These are phyloP conservation scores for Cyberlindnera euphorbiiphila DNA, from an alignment of 805 yeast species.

Conservation along the genomic window DNA sequence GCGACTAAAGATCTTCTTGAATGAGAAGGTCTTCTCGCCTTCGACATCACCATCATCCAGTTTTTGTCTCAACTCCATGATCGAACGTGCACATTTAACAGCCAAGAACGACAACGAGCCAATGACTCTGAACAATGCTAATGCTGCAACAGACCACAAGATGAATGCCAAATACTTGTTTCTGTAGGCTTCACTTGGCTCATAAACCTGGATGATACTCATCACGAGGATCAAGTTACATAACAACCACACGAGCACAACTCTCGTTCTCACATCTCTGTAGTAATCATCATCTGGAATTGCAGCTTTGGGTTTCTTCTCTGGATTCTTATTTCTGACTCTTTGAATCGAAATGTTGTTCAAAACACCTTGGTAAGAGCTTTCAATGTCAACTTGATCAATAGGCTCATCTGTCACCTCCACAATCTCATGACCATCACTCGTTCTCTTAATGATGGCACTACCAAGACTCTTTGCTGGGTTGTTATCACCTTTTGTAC, in stretches of 20 bases:
- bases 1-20: constrained; percentile 18
- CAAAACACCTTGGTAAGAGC: constrained; percentile 72
- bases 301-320: constrained; percentile 34
- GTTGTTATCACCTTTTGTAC: constrained; percentile 91
- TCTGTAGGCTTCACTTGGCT: constrained; percentile 56
- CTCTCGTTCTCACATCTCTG: constrained; percentile 90
- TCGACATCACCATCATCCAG: constrained; percentile 31
- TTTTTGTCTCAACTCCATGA: constrained; percentile 38
- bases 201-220: constrained; percentile 82
- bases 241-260: constrained; percentile 92
- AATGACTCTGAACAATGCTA: constrained; percentile 75
- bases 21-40: constrained; percentile 14
- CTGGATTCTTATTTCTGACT: constrained; percentile 50
- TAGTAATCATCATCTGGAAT: constrained; percentile 74
- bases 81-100: constrained; percentile 35
- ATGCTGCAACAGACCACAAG: constrained; percentile 86
- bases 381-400: constrained; percentile 73
- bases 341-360: constrained; percentile 70
- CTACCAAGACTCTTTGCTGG: constrained; percentile 66
- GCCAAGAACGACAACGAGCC: constrained; percentile 75
- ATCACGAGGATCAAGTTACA: constrained; percentile 76
- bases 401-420: constrained; percentile 71
- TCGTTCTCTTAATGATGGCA: constrained; percentile 70
- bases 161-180: constrained; percentile 81
- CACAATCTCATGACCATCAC: constrained; percentile 71